Evolutionary conservation across 179 eudicot species (phyloP), one percentile per base, ranked within the genome.

Genomic region (Beta lomatogona): DNA sequence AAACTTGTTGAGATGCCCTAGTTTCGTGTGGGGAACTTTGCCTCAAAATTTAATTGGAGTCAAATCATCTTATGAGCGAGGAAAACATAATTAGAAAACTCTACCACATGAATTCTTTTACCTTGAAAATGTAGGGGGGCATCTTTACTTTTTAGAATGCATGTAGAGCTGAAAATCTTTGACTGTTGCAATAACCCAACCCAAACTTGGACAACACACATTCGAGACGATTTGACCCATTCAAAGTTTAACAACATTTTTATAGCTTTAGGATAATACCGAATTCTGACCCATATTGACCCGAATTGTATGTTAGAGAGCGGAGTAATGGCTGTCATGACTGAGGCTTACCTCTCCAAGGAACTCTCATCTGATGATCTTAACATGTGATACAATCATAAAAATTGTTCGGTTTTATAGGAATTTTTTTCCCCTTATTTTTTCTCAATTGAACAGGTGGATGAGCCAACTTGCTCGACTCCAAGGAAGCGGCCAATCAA

Each of bases 401-500:
- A 6, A 52, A 61, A 46, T 5, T 60, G 59, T 36, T 36, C 41
- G 41, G 3, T 36, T 36, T 36, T 36, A 36, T 3, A 36, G 41
- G 41, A 36, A 36, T 0, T 36, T 0, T 36, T 36, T 36, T 2
- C 1, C 31, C 31, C 3, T 36, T 3, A 0, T 2, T 36, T 36
- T 36, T 44, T 57, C 52, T 59, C n/a, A 13, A 46, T 4, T 41
- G 63, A 54, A 48, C 87, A 97, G 99, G 97, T 94, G 87, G 99
- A 97, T 90, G 91, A 97, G 86, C 95, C 99, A 76, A 92, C 97
- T 59, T 94, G 98, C 81, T 94, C 97, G n/a, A 94, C 99, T 25
- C 99, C 98, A 44, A 93, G 82, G 82, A 94, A 89, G 85, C 91
- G 97, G 82, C 73, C 90, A 21, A 87, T 91, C 80, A 90, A 91